Evolutionary conservation across 495 filamentous ascomycete genomes (phyloP), one percentile per base, ranked within the genome.

Genomic region (Penicillium subrubescens): DNA sequence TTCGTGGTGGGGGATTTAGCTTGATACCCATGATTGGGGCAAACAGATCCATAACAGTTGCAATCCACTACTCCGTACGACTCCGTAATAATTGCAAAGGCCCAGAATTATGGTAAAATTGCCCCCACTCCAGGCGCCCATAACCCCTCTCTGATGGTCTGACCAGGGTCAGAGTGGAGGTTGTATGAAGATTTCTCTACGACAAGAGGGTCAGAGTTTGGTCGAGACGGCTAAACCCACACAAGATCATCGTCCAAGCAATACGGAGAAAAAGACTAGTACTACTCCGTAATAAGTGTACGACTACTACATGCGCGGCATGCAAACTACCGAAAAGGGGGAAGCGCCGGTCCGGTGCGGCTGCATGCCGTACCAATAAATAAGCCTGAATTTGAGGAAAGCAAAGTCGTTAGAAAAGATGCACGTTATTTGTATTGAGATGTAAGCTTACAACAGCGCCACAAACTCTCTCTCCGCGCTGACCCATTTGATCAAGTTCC

Each of bases 181-280:
- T 25, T 27, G 23, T n/a, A 43, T n/a, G 34, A 64, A 66, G 43
- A 23, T 14, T 10, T 31, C 17, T 67, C 59, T 67, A 61, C 61
- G 34, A 60, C 37, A 52, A 21, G 53, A 55, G 48, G 41, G 39
- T 43, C 27, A 43, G 14, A 37, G 53, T 62, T 66, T 62, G 64
- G 66, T 43, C 50, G 39, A 63, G 56, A 55, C 63, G 65, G 62
- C 59, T 52, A 48, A 51, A 61, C 50, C 68, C 66, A 66, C 57
- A 29, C 2, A 54, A 11, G 57, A 67, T 55, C 41, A 63, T 8
- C 65, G 25, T 54, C 52, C 33, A 23, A 56, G 62, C 4, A 39
- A 35, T 65, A 23, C 43, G 19, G 8, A 8, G 44, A 0, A 48
- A 5, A 23, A 19, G 6, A 19, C 19, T 37, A 48, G 44, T 48